Evolutionary conservation across 345 rosid species (phyloP).

Genomic region (Toxicodendron radicans): DNA sequence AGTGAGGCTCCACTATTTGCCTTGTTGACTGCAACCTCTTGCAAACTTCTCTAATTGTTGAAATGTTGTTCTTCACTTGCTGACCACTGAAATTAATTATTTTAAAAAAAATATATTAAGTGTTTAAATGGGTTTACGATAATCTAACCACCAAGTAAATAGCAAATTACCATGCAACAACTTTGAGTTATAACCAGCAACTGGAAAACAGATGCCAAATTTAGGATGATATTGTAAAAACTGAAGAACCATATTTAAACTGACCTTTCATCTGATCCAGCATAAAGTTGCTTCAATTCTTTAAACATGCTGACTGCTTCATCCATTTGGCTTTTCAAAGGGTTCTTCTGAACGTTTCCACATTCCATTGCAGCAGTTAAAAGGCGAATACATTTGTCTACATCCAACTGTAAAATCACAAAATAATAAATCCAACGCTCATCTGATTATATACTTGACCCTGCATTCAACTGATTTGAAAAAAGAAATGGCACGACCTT

Average conservation of each 20-base stretch:
- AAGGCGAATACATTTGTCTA: not conserved
- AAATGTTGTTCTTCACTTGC: slow-evolving; percentile 3
- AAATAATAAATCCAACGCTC: too few relatives aligned
- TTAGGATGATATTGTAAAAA: too few relatives aligned
- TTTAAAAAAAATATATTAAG: too few relatives aligned
- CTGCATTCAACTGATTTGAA: not conserved
- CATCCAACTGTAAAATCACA: not conserved
- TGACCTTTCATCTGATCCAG: slow-evolving; percentile 19
- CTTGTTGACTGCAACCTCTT: slow-evolving; percentile 22
- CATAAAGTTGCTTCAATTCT: slow-evolving; percentile 21
- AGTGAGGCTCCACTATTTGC: slow-evolving; percentile 8
- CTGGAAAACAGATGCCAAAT: too few relatives aligned
- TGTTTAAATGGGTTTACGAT: too few relatives aligned
- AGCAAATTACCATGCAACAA: too few relatives aligned
- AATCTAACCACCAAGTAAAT: too few relatives aligned
- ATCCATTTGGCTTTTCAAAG: too few relatives aligned
- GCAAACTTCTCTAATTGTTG: slow-evolving; percentile 14
- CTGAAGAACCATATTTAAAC: not conserved
- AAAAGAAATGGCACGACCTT: slow-evolving; percentile 13
- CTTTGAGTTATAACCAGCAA: too few relatives aligned
- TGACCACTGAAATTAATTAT: slow-evolving; percentile 7
- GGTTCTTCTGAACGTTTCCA: not conserved
- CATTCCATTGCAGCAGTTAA: not conserved
- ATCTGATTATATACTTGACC: too few relatives aligned
- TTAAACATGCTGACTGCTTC: slow-evolving; percentile 8